phyloP scores from a whole-genome alignment of 768 basidiomycete genomes.

The Tylopilus balloui region DNA sequence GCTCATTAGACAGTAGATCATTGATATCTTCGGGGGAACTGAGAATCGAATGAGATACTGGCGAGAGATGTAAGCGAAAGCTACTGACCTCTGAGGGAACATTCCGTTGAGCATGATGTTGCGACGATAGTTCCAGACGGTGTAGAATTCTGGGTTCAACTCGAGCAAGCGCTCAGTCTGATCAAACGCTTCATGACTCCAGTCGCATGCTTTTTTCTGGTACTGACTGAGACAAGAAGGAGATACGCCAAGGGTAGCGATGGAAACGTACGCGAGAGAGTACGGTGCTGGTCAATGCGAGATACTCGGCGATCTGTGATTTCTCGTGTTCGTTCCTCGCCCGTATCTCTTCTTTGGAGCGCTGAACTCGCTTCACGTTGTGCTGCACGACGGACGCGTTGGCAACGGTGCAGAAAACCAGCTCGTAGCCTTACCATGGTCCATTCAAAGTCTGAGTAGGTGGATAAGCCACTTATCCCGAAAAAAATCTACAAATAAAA shows the following conservation, averaged over 20 bases:
- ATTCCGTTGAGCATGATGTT: constrained; percentile 69
- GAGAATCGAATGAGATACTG: constrained; percentile 14
- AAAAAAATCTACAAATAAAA: background rate
- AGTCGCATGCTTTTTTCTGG: constrained; percentile 69
- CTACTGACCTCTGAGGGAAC: constrained; percentile 58
- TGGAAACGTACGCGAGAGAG: constrained; percentile 52
- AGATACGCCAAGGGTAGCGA: background rate
- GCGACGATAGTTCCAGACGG: constrained; percentile 92
- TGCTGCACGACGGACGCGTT: constrained; percentile 44
- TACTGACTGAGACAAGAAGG: background rate
- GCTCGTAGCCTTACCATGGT: constrained; percentile 25
- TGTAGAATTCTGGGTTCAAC: constrained; percentile 93
- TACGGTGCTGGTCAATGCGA: constrained; percentile 57
- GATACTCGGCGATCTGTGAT: constrained; percentile 73
- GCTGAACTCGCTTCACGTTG: constrained; percentile 58
- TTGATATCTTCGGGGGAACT: constrained; percentile 64
- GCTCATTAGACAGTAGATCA: constrained; percentile 61
- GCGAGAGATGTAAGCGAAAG: background rate
- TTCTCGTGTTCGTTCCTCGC: constrained; percentile 67
- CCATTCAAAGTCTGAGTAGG: background rate
- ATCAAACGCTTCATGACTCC: constrained; percentile 69
- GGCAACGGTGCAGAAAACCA: background rate
- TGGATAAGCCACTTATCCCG: constrained; percentile 4
- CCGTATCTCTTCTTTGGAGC: constrained; percentile 56
- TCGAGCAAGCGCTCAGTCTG: constrained; percentile 73